These are phyloP conservation scores for Verticillium dahliae DNA, from an alignment of 2,329 filamentous ascomycete genomes.

Conservation along the genomic window DNA sequence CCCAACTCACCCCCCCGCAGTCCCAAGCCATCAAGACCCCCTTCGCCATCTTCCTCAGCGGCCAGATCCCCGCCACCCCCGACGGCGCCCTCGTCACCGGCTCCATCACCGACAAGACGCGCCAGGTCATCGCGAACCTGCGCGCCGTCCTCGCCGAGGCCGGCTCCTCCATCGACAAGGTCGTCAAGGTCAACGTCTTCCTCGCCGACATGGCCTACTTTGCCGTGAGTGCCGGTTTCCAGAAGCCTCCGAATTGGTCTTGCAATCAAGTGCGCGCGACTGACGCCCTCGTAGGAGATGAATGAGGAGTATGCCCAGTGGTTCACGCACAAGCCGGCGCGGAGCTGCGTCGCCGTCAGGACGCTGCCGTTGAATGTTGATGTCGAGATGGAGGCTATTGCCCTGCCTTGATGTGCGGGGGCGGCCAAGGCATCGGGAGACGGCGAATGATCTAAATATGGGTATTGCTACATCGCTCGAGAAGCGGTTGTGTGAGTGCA, in stretches of 20 bases:
- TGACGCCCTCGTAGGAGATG: constrained; percentile 48
- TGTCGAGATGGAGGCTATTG: constrained; percentile 25
- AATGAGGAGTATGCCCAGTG: constrained; percentile 80
- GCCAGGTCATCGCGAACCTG: constrained; percentile 65
- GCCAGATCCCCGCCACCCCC: neutral
- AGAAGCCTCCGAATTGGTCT: constrained; percentile 38
- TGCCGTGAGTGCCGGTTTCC: constrained; percentile 63
- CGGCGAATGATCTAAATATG: neutral
- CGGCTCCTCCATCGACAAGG: constrained; percentile 55
- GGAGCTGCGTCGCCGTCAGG: constrained; percentile 27
- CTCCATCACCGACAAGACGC: constrained; percentile 16
- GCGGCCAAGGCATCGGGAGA: neutral
- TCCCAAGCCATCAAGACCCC: neutral
- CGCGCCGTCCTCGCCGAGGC: constrained; percentile 63
- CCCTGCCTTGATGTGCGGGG: constrained; percentile 10
- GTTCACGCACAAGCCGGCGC: constrained; percentile 27
- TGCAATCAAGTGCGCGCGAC: constrained; percentile 36
- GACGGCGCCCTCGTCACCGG: neutral
- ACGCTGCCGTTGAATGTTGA: constrained; percentile 23
- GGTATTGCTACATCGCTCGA: neutral
- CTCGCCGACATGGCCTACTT: constrained; percentile 69
- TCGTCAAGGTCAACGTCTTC: constrained; percentile 71
- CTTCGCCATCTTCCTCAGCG: neutral
- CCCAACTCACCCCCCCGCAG: constrained; percentile 18
- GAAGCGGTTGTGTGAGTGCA: too few relatives aligned